A percentile compares a stretch with the other conserved stretches of the same genome.
phyloP scores from a whole-genome alignment of 1,284 basidiomycete genomes.

The Apiotrichum brassicae region DNA sequence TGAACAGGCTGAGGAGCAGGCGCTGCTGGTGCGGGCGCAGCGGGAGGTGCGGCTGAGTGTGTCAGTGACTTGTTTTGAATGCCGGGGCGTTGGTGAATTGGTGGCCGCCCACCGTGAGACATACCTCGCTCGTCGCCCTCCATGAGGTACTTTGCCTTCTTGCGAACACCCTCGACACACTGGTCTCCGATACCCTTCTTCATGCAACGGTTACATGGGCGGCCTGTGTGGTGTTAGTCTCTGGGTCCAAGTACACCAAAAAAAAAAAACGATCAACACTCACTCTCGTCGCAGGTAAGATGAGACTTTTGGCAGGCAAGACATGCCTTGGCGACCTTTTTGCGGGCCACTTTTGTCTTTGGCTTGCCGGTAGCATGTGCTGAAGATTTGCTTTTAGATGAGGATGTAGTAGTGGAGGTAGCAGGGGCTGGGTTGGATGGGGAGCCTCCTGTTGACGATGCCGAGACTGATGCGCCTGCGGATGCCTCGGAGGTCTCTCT shows the following conservation, averaged over 20 bases:
- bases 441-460: constrained; percentile 3
- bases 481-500: constrained; percentile 9
- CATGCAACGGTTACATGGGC: constrained; percentile 89
- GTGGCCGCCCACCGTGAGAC: neutral
- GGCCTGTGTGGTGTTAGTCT: constrained; percentile 54
- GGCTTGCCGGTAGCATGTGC: neutral
- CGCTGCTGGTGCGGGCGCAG: neutral
- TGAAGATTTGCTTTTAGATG: neutral
- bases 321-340: constrained; percentile 59
- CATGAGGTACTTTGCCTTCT: constrained; percentile 95
- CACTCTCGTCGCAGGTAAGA: constrained; percentile 94
- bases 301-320: constrained; percentile 90
- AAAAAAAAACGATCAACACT: constrained; percentile 20
- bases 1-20: neutral
- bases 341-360: constrained; percentile 55
- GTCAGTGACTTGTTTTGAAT: no score
- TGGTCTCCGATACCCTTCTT: constrained; percentile 85
- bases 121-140: constrained; percentile 84
- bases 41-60: neutral
- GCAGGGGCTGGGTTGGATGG: neutral
- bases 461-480: constrained; percentile 4
- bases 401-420: neutral
- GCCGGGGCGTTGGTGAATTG: no score
- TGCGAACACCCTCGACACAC: constrained; percentile 89
- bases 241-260: neutral